Evolutionary conservation across 2,329 filamentous ascomycete genomes (phyloP), one percentile per base, ranked within the genome.

Genomic region (Dendrostoma leiphaemia): DNA sequence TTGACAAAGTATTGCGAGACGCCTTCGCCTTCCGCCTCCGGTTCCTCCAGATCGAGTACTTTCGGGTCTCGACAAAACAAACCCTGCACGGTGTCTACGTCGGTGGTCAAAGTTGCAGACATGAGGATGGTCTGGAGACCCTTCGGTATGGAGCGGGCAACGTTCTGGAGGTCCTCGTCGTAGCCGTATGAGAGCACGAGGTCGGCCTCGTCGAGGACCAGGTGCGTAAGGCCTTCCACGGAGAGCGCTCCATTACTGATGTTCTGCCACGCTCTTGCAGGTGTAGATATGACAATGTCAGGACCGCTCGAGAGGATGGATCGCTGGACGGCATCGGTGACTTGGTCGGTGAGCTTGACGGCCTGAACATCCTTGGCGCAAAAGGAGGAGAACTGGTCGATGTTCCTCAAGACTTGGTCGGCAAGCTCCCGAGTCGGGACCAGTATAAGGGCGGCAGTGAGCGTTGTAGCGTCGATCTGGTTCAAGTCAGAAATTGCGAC

Each of bases 351-450:
- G 51, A 99, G 78, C 68, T 97, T 97, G 66, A 92, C 84, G 38
- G 85, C 84, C 55, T 87, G 83, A 17, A 97, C 78, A 57, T 93
- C 88, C 68, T 95, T 92, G 35, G 88, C 85, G 70, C 91, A 96
- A 69, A 92, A 97, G 17, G 84, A 77, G 10, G 90, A 82, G 63
- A 97, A 88, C 9, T 84, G 80, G 59, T 89, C 85, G 59, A 95
- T 83, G 12, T 86, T 83, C 68, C 89, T 91, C 62, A 86, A 83
- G 45, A 97, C 90, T 71, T 99, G 94, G 57, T 93, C 89, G 58
- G 93, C 93, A 52, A 99, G 86, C 71, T 99, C 94, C 70, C 91
- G 87, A 3, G 94, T 97, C 2, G 94, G 94, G 1, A 97, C 92
- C 13, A 99, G 85, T 55, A 99, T 89, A 19, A 99, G 82, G n/a